A percentile compares a stretch with the other conserved stretches of the same genome.
Evolutionary conservation across 441 rosid species (phyloP).

Genomic region (Populus hybrid): DNA sequence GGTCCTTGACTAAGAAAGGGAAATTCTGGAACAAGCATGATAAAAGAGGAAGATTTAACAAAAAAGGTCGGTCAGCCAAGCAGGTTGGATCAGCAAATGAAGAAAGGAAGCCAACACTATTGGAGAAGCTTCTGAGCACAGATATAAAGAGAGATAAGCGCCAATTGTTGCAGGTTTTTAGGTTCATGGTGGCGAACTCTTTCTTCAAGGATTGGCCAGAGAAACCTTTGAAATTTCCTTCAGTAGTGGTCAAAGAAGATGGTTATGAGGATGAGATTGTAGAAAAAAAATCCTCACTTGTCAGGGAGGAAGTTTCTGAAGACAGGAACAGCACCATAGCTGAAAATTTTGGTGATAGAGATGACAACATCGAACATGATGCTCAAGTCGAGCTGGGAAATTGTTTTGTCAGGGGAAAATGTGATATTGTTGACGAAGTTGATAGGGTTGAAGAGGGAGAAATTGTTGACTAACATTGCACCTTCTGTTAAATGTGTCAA

Average conservation of each 20-base stretch:
- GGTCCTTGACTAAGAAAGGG: conserved; percentile 32
- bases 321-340: conserved; percentile 6
- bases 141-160: conserved; percentile 65
- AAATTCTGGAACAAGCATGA: conserved; percentile 38
- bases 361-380: not conserved
- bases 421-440: conserved; percentile 4
- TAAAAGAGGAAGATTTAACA: conserved; percentile 42
- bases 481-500: not conserved
- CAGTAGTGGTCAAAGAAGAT: conserved; percentile 48
- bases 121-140: conserved; percentile 71
- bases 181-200: conserved; percentile 40
- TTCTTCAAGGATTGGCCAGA: conserved; percentile 50
- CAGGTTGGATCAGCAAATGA: conserved; percentile 19
- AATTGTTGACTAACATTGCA: conserved; percentile 39
- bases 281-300: conserved; percentile 18
- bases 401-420: conserved; percentile 2
- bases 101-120: conserved; percentile 51
- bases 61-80: conserved; percentile 30
- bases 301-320: conserved; percentile 20
- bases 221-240: conserved; percentile 57
- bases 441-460: conserved; percentile 42
- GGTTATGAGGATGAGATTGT: conserved; percentile 25
- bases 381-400: conserved; percentile 11
- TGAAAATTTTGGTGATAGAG: not conserved
- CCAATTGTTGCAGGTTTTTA: conserved; percentile 59